phyloP scores from a whole-genome alignment of 208 protist species.

The Balamuthia mandrillaris region DNA sequence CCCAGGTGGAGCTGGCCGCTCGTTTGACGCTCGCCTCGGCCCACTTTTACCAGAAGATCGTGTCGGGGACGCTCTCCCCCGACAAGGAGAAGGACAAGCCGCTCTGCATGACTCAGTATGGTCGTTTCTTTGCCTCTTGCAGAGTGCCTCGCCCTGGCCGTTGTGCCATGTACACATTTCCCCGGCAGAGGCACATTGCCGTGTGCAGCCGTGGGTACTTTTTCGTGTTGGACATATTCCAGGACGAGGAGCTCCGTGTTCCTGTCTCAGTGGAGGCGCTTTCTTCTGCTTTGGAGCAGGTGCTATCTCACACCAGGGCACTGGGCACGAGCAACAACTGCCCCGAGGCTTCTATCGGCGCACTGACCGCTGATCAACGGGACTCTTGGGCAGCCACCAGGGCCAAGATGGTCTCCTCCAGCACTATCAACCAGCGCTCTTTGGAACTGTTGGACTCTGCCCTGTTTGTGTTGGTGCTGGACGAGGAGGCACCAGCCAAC shows the following conservation, averaged over 20 bases:
- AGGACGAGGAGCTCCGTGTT: no score
- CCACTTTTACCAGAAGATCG: not conserved
- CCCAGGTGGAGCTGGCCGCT: not conserved
- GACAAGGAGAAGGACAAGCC: not conserved
- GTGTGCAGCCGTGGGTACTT: conserved; percentile 13
- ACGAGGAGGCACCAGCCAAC: not conserved
- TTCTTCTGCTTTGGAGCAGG: not conserved
- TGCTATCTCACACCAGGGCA: not conserved
- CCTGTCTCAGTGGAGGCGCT: no score
- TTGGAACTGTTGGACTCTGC: conserved; percentile 10
- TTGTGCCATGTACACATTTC: not conserved
- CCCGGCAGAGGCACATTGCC: conserved; percentile 8
- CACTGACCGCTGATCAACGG: not conserved
- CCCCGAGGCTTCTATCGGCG: not conserved
- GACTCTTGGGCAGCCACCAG: not conserved
- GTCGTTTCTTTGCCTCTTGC: not conserved
- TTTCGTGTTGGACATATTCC: conserved; percentile 3
- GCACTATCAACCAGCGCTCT: not conserved
- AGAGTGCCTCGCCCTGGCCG: not conserved
- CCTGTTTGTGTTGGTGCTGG: conserved; percentile 25
- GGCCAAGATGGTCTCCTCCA: not conserved
- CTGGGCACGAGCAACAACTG: not conserved
- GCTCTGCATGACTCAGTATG: conserved; percentile 20
- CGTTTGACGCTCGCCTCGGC: not conserved
- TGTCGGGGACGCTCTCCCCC: not conserved